These are phyloP conservation scores for Ceratocystis variospora DNA, from an alignment of 2,329 filamentous ascomycete species.

Conservation along the genomic window DNA sequence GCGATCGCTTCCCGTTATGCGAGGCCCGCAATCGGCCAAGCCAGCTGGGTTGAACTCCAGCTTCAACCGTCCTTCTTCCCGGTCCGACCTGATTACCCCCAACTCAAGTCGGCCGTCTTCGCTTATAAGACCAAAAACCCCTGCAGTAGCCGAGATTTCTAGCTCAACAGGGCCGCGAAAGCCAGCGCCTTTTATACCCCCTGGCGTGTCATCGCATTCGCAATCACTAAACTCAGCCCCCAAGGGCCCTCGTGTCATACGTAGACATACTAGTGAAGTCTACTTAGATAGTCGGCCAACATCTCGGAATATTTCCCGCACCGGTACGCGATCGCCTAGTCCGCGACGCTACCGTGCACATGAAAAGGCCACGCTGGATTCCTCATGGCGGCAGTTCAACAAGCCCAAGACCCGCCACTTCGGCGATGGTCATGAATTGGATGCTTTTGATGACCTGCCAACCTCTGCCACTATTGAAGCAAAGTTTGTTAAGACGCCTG, in stretches of 20 bases:
- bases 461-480: constrained; percentile 73
- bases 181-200: constrained; percentile 63
- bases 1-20: constrained; percentile 49
- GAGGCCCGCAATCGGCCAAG: constrained; percentile 35
- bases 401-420: constrained; percentile 37
- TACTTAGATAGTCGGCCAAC: constrained; percentile 43
- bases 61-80: constrained; percentile 35
- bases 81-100: constrained; percentile 7
- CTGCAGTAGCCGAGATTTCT: constrained; percentile 41
- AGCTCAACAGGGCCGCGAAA: constrained; percentile 31
- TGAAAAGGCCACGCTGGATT: constrained; percentile 20
- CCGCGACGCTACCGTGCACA: constrained; percentile 33
- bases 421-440: constrained; percentile 83
- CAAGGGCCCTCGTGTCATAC: constrained; percentile 54
- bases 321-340: constrained; percentile 46
- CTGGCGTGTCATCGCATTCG: constrained; percentile 50
- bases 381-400: constrained; percentile 20
- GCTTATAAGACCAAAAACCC: constrained; percentile 53
- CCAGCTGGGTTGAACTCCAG: constrained; percentile 39
- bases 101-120: constrained; percentile 12
- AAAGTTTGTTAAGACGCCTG: constrained; percentile 67
- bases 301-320: constrained; percentile 45
- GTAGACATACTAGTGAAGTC: constrained; percentile 71
- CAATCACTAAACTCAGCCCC: constrained; percentile 67
- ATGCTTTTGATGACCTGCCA: constrained; percentile 86